Evolutionary conservation across 2,329 filamentous ascomycete species (phyloP), one percentile per base, ranked within the genome.

Genomic region (Tolypocladium paradoxum): DNA sequence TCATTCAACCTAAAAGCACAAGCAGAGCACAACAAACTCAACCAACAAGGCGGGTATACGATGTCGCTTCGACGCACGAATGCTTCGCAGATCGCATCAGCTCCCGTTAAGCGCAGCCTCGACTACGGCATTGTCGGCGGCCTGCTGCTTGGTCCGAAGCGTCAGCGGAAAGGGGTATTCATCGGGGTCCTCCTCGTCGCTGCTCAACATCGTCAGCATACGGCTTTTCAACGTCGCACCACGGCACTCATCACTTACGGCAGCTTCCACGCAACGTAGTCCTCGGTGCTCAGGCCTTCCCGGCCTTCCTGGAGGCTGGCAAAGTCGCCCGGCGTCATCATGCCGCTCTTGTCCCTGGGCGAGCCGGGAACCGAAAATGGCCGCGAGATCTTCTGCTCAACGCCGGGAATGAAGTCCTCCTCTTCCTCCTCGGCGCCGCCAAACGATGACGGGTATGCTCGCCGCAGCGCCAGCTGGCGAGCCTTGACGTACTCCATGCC

Each of bases 261-360:
- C 55, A 97, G 76, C 73, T 95, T 96, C 93, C 93, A 99, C 34
- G 92, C 88, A 64, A 97, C 90, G 69, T 99, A 97, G 67, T 99
- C 93, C 72, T 99, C 93, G 0, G 93, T 97, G 73, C 80, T 93
- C 61, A 99, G 73, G 1, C 92, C 91, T 70, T 99, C 93, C 45
- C 87, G 86, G 46, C 90, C 90, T 71, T 99, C 93, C 71, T 97
- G 93, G 53, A 99, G 76, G 61, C 90, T 96, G 31, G 90, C 93
- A 77, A 97, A 97, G 70, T 99, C 93, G 48, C 93, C 93, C 8
- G 93, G 93, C 1, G 93, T 99, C 93, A 99, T 97, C 90, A 96
- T 96, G 52, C 93, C 93, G 45, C 86, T 86, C 35, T 90, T 82
- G 67, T 96, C 91, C 56, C 91, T 81, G 11, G 93, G 93, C 20